Evolutionary conservation across 2,329 filamentous ascomycete species (phyloP).

Genomic region (Neonectria magnoliae): DNA sequence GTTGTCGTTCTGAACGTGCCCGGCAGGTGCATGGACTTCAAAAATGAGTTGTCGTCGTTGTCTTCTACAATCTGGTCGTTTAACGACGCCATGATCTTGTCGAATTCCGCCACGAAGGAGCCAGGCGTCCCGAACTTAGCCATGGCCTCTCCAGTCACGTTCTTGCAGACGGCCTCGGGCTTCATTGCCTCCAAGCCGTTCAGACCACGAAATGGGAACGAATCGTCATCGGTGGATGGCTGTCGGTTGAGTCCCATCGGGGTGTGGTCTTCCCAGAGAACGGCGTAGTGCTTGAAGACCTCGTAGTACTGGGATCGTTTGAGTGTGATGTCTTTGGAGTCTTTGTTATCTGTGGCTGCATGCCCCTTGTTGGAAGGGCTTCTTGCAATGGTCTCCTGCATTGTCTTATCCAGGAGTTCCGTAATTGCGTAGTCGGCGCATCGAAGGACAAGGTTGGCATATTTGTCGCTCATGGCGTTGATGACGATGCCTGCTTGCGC

Average conservation of each 20-base stretch:
- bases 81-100: slow-evolving; percentile 3
- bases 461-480: slow-evolving; percentile 1
- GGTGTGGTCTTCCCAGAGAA: background rate
- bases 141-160: background rate
- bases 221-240: background rate
- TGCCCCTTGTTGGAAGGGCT: background rate
- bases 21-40: background rate
- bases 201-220: background rate
- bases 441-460: slow-evolving; percentile 6
- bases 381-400: background rate
- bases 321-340: background rate
- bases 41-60: background rate
- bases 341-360: too few relatives aligned
- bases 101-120: slow-evolving; percentile 2
- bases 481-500: background rate
- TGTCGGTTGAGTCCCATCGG: background rate
- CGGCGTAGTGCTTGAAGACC: slow-evolving; percentile 1
- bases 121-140: background rate
- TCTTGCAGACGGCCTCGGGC: background rate
- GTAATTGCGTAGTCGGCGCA: background rate
- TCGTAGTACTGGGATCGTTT: background rate
- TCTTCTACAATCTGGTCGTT: background rate
- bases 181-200: background rate
- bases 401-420: background rate
- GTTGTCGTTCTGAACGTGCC: background rate